A percentile compares a stretch with the other conserved stretches of the same genome.
These are phyloP conservation scores for Penicillium paradoxum DNA, from an alignment of 495 filamentous ascomycete species.

Conservation along the genomic window DNA sequence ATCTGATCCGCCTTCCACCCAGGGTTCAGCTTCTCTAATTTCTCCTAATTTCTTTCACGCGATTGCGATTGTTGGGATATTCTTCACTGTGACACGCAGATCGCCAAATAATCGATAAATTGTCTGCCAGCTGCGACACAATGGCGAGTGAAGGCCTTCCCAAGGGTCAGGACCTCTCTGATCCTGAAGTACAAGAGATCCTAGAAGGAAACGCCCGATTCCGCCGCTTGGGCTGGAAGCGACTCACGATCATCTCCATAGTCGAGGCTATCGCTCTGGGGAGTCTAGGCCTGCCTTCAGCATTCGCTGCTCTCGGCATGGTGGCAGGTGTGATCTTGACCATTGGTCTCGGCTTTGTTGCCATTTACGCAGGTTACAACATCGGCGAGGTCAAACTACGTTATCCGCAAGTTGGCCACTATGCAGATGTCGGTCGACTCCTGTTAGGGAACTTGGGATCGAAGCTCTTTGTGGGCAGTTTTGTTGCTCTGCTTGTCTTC, in stretches of 20 bases:
- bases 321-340: conserved; percentile 46
- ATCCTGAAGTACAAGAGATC: not conserved
- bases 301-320: conserved; percentile 57
- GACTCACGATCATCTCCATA: conserved; percentile 42
- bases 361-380: conserved; percentile 65
- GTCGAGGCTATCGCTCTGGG: conserved; percentile 60
- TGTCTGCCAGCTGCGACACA: not conserved
- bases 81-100: no score
- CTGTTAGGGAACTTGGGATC: conserved; percentile 55
- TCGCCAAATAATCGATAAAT: not conserved
- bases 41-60: not conserved
- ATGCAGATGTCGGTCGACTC: conserved; percentile 60
- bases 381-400: conserved; percentile 63
- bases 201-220: conserved; percentile 10
- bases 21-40: not conserved
- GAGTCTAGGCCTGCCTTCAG: conserved; percentile 50
- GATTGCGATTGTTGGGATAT: not conserved
- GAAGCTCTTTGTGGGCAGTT: conserved; percentile 53
- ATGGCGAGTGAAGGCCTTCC: conserved; percentile 4
- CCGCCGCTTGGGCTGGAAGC: conserved; percentile 29
- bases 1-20: conserved; percentile 1
- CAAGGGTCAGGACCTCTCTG: conserved; percentile 1
- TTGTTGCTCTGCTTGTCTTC: conserved; percentile 58
- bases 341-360: conserved; percentile 55
- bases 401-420: conserved; percentile 58